These are phyloP conservation scores for Pseudonectria foliicola DNA, from an alignment of 2,329 filamentous ascomycete genomes.

Conservation along the genomic window DNA sequence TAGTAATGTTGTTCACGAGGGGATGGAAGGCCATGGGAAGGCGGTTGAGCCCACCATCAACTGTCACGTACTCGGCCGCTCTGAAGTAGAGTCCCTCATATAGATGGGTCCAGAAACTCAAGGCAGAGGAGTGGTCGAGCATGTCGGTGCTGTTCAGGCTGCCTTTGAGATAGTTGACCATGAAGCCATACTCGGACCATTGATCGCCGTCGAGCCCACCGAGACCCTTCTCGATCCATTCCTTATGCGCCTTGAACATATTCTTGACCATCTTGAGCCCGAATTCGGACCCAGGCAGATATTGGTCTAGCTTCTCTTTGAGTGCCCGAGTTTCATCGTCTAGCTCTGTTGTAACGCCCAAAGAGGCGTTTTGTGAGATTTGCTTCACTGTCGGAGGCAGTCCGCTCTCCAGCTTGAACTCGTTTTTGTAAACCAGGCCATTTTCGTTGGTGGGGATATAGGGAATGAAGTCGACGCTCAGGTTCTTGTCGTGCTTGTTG, in stretches of 20 bases:
- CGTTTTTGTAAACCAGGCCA: slow-evolving; percentile 41
- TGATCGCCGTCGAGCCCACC: slow-evolving; percentile 47
- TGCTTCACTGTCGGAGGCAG: slow-evolving; percentile 46
- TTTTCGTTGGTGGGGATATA: slow-evolving; percentile 53
- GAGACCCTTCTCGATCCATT: slow-evolving; percentile 29
- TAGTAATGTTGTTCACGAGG: slow-evolving; percentile 11
- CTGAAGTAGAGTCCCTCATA: slow-evolving; percentile 46
- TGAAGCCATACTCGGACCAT: slow-evolving; percentile 58
- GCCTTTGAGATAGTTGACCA: slow-evolving; percentile 50
- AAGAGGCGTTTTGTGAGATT: slow-evolving; percentile 35
- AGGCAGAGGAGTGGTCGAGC: neutral
- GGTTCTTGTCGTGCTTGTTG: slow-evolving; percentile 43
- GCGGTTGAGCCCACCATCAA: slow-evolving; percentile 39
- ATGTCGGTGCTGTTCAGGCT: too few relatives aligned
- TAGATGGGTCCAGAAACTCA: neutral
- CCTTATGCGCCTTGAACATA: slow-evolving; percentile 38
- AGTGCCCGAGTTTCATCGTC: slow-evolving; percentile 25
- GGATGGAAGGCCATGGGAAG: too few relatives aligned
- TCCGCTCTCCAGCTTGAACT: slow-evolving; percentile 42
- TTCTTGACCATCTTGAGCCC: slow-evolving; percentile 32
- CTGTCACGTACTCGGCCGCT: slow-evolving; percentile 56
- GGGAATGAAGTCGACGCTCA: slow-evolving; percentile 53
- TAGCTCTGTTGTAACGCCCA: slow-evolving; percentile 23
- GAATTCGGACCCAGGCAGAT: slow-evolving; percentile 29
- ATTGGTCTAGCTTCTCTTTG: slow-evolving; percentile 27